These are phyloP conservation scores for bread wheat (Triticum aestivum) DNA, from an alignment of 176 grass and related monocot genomes.

Conservation along the genomic window IWGSC_CS_RefSeq_v2.1 NC_057803.1:609262150-609262649, in stretches of 20 bases:
- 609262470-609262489: conserved; percentile 93
- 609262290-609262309: conserved; percentile 57
- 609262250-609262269: conserved; percentile 67
- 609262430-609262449: conserved; percentile 75
- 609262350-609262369: conserved; percentile 51
- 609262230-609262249: conserved; percentile 47
- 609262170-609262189: conserved; percentile 42
- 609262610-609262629: conserved; percentile 84
- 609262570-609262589: conserved; percentile 52
- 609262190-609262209: conserved; percentile 31
- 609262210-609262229: conserved; percentile 48
- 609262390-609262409: conserved; percentile 42
- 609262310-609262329: conserved; percentile 80
- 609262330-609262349: conserved; percentile 46
- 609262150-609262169: conserved; percentile 42
- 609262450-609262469: conserved; percentile 87
- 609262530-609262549: conserved; percentile 58
- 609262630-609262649: conserved; percentile 87
- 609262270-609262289: conserved; percentile 41
- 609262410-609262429: conserved; percentile 56
- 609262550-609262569: conserved; percentile 84
- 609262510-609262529: conserved; percentile 39
- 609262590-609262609: conserved; percentile 85
- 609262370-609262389: conserved; percentile 58
- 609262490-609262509: conserved; percentile 95